These are phyloP conservation scores for Schwanniomyces occidentalis DNA, from an alignment of 805 yeast species.

Conservation along the genomic window DNA sequence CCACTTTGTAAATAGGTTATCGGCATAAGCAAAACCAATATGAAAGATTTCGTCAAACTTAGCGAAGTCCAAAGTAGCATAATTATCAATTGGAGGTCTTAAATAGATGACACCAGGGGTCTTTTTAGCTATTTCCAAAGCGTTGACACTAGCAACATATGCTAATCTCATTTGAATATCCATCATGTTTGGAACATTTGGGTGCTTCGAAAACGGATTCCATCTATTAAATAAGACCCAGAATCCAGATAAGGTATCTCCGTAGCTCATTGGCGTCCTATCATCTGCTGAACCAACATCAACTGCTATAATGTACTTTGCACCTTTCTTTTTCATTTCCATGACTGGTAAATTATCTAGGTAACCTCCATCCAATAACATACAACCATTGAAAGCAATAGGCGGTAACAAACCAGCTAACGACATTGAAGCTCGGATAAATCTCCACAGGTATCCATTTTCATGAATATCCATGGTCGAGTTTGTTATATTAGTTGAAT, in stretches of 20 bases:
- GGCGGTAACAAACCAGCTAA: constrained; percentile 92
- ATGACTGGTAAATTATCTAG: constrained; percentile 89
- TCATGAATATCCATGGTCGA: constrained; percentile 94
- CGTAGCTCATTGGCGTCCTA: constrained; percentile 83
- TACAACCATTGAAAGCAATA: constrained; percentile 82
- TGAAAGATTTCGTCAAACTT: constrained; percentile 86
- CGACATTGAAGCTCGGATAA: constrained; percentile 94
- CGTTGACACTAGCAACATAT: constrained; percentile 93
- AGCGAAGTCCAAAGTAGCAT: constrained; percentile 88
- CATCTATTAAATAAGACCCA: constrained; percentile 87
- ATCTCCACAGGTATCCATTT: constrained; percentile 93
- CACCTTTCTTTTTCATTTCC: constrained; percentile 91
- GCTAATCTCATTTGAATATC: constrained; percentile 93
- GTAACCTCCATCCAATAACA: constrained; percentile 96
- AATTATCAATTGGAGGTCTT: constrained; percentile 92
- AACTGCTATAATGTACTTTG: constrained; percentile 82
- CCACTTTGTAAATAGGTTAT: constrained; percentile 52
- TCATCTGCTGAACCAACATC: constrained; percentile 97
- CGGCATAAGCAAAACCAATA: constrained; percentile 79
- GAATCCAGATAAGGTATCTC: constrained; percentile 88
- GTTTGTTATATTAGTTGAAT: constrained; percentile 92
- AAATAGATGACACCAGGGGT: constrained; percentile 84
- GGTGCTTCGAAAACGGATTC: constrained; percentile 86
- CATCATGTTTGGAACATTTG: constrained; percentile 90
- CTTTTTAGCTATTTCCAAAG: constrained; percentile 80